Evolutionary conservation across 108 stramenopile species (phyloP).

Genomic region (Skeletonema grethae): DNA sequence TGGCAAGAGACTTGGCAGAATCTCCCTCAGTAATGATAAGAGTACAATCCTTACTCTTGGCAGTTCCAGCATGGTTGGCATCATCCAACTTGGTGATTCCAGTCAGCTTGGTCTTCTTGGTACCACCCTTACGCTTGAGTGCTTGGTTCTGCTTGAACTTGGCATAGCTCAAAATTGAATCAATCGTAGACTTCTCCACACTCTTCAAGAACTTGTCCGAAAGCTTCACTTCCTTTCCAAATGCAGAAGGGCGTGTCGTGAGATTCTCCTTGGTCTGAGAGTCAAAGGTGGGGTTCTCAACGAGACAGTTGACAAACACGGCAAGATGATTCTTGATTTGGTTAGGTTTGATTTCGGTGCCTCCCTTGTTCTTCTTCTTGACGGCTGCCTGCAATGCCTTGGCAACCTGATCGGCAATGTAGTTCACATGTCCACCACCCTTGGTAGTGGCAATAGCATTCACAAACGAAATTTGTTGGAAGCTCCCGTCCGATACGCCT

Average conservation of each 20-base stretch:
- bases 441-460: constrained; percentile 97
- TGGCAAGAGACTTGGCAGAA: constrained; percentile 93
- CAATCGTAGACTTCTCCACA: constrained; percentile 94
- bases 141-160: constrained; percentile 91
- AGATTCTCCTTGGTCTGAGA: constrained; percentile 98
- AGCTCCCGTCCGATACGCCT: constrained; percentile 83
- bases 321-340: constrained; percentile 96
- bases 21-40: constrained; percentile 97
- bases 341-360: constrained; percentile 78
- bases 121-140: constrained; percentile 91
- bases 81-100: constrained; percentile 97
- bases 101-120: constrained; percentile 92
- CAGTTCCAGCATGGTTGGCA: constrained; percentile 95
- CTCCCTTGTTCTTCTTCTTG: constrained; percentile 97
- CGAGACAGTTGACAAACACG: constrained; percentile 95
- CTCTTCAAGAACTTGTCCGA: constrained; percentile 86
- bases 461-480: constrained; percentile 97
- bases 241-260: constrained; percentile 77
- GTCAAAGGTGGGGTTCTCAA: constrained; percentile 98
- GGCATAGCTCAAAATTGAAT: constrained; percentile 77
- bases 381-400: constrained; percentile 50
- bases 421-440: constrained; percentile 94
- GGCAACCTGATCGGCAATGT: constrained; percentile 90
- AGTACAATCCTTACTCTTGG: constrained; percentile 92
- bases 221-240: constrained; percentile 77